A percentile compares a stretch with the other conserved stretches of the same genome.
These are phyloP conservation scores for Tuber brumale DNA, from an alignment of 495 filamentous ascomycete genomes.

Conservation along the genomic window DNA sequence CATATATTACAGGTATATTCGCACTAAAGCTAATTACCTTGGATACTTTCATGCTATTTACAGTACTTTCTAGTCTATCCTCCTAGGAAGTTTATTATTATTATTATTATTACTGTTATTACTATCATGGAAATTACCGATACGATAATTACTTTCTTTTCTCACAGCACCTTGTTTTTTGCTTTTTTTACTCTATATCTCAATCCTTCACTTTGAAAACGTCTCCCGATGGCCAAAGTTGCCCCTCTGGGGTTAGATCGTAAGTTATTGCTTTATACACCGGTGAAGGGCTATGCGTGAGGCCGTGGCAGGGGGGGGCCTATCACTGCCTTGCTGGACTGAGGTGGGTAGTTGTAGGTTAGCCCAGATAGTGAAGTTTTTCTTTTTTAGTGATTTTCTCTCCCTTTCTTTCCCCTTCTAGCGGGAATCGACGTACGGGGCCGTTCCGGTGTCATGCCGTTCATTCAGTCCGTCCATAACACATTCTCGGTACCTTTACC, in stretches of 20 bases:
- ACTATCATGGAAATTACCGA: neutral
- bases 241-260: neutral
- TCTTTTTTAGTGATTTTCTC: neutral
- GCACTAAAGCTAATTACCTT: neutral
- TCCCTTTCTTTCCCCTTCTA: neutral
- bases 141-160: neutral
- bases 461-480: neutral
- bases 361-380: neutral
- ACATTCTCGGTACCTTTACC: constrained; percentile 1
- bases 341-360: neutral
- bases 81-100: neutral
- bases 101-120: neutral
- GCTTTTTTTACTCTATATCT: neutral
- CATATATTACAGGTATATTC: neutral
- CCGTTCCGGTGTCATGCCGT: neutral
- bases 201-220: neutral
- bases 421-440: neutral
- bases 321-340: neutral
- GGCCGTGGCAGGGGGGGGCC: neutral
- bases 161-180: neutral
- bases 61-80: neutral
- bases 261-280: neutral
- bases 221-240: neutral
- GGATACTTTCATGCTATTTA: neutral
- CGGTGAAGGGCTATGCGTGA: neutral